A percentile compares a stretch with the other conserved stretches of the same genome.
Conservation (phyloP, 148 eudicot species). For the Silene uniflora region DNA sequence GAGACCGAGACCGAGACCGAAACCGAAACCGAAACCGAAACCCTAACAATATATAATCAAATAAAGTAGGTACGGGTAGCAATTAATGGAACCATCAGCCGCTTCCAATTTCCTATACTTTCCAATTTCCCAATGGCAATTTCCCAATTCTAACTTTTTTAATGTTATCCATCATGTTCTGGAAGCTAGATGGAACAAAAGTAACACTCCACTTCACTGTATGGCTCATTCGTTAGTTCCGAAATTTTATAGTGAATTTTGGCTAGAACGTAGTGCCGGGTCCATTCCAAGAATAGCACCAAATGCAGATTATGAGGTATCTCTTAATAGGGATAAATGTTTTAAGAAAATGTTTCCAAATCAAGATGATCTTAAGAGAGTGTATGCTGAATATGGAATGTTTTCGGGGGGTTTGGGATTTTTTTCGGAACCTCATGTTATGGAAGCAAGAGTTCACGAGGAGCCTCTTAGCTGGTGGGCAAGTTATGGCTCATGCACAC, state of each 20-base stretch:
- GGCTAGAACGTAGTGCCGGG: constrained; percentile 11
- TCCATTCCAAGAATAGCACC: not conserved
- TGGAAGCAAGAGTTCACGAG: constrained; percentile 12
- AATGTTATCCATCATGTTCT: constrained; percentile 14
- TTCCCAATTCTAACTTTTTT: constrained; percentile 15
- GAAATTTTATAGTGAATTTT: constrained; percentile 12
- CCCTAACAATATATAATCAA: too few relatives aligned
- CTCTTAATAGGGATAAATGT: constrained; percentile 15
- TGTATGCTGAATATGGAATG: constrained; percentile 11
- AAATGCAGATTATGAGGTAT: constrained; percentile 17
- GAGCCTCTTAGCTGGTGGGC: constrained; percentile 3
- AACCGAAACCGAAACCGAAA: too few relatives aligned
- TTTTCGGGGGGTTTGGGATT: not conserved
- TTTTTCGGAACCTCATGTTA: constrained; percentile 22
- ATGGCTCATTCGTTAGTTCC: constrained; percentile 23
- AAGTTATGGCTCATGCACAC: constrained; percentile 10
- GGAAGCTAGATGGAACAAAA: constrained; percentile 23
- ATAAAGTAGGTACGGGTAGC: too few relatives aligned
- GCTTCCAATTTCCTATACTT: too few relatives aligned
- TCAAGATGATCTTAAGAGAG: constrained; percentile 1
- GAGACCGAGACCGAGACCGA: too few relatives aligned
- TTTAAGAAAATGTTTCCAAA: constrained; percentile 1
- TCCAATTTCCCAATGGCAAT: too few relatives aligned
- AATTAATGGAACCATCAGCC: too few relatives aligned
- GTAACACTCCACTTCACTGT: constrained; percentile 20